Evolutionary conservation across 139 green algal genomes (phyloP), one percentile per base, ranked within the genome.

Genomic region (Chlamydomonas asymmetrica): DNA sequence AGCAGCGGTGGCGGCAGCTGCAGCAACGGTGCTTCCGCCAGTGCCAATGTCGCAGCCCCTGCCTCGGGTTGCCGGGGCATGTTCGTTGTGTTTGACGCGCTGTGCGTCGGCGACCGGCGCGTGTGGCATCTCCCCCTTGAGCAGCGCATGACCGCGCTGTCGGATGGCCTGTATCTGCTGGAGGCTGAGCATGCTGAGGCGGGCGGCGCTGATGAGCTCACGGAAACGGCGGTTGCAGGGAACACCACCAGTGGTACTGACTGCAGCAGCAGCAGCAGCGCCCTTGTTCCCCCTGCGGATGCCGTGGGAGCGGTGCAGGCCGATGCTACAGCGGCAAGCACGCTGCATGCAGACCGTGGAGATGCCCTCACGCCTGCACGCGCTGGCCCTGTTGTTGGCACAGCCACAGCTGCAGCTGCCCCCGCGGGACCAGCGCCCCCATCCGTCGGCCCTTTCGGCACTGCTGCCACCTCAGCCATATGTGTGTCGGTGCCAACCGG

Each of bases 51-150:
- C 40, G 38, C 38, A 71, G 64, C 64, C 50, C 2, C 3, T 56
- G 64, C n/a, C n/a, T n/a, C 63, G 56, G 77, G 52, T 27, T 39
- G 71, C 32, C 27, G 49, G 7, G 80, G 80, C 37, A 73, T 77
- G 48, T 85, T 80, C 63, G 29, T 85, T 4, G 71, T 63, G 16
- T 82, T 76, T 71, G 80, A 86, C 49, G 75, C 38, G 5, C 50
- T 86, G 27, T 35, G 8, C 8, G 8, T 80, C 6, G 80, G 61
- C 2, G 48, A 39, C 2, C 23, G 29, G 32, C 45, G 43, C 2
- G n/a, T 80, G 37, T 85, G 80, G 80, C 43, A 66, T 4, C 56
- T 76, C 41, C 74, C 73, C 39, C 68, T 85, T 32, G 1, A 41
- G 25, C 8, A 73, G 32, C 48, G 79, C 35, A 38, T 81, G 41